Percentiles rank a stretch among this genome's conserved stretches.
Conservation (phyloP, 305 asterid genomes). For the Stenogyne calaminthoides region DNA sequence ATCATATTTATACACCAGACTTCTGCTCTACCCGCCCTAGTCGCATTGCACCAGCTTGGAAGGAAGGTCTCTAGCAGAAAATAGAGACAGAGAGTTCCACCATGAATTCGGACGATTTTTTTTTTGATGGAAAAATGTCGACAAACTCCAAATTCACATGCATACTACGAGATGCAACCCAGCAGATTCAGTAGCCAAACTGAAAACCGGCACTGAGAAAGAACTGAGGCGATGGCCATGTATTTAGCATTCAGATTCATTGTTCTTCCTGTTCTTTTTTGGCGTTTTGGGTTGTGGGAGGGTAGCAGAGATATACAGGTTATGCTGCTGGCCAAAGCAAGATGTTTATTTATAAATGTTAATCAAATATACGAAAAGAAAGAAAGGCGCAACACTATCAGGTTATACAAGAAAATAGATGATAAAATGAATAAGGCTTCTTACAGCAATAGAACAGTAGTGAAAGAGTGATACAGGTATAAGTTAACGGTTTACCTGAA, state of each 20-base stretch:
- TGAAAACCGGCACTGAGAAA: background rate
- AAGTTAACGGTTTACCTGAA: slow-evolving; percentile 29
- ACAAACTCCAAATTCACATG: slow-evolving; percentile 13
- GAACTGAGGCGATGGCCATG: background rate
- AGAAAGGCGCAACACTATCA: background rate
- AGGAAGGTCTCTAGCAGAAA: background rate
- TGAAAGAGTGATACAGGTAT: background rate
- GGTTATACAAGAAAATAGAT: background rate
- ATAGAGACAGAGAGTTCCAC: background rate
- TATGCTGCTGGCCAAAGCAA: slow-evolving; percentile 6
- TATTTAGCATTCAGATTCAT: background rate
- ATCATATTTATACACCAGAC: slow-evolving; percentile 1
- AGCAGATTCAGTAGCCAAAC: background rate
- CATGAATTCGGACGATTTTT: background rate
- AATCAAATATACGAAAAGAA: background rate
- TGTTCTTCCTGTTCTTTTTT: background rate
- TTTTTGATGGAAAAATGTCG: background rate
- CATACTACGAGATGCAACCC: too few species aligned
- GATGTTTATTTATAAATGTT: background rate
- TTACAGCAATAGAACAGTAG: background rate
- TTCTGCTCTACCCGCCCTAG: background rate
- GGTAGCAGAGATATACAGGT: slow-evolving; percentile 12
- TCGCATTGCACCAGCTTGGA: slow-evolving; percentile 15
- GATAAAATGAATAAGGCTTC: background rate
- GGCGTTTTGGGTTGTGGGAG: background rate